Evolutionary conservation across 768 basidiomycete species (phyloP).

Genomic region (Dentipellis sp.): DNA sequence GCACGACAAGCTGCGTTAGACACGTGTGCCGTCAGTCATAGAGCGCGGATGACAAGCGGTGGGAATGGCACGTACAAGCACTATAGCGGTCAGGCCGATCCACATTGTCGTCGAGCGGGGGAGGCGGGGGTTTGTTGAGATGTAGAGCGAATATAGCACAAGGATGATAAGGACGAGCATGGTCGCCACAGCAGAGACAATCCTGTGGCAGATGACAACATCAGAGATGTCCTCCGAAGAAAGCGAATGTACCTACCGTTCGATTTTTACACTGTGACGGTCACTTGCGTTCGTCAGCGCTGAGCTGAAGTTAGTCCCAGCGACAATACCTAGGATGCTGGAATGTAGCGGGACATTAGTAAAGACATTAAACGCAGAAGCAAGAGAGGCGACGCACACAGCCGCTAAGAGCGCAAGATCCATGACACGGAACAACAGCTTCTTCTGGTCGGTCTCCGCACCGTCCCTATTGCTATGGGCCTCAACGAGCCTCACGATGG

Average conservation of each 20-base stretch:
- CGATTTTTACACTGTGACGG: too few species aligned
- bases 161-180: not conserved
- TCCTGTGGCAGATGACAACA: not conserved
- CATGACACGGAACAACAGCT: not conserved
- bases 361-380: not conserved
- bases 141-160: not conserved
- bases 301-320: not conserved
- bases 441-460: not conserved
- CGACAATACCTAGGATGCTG: not conserved
- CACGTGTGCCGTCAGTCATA: not conserved
- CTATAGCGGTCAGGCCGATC: not conserved
- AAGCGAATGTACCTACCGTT: too few species aligned
- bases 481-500: not conserved
- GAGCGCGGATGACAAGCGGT: not conserved
- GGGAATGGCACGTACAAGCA: not conserved
- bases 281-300: not conserved
- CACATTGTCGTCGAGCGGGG: not conserved
- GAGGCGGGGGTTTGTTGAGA: not conserved
- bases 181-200: not conserved
- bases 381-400: not conserved
- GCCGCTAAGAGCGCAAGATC: not conserved
- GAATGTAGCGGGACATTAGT: not conserved
- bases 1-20: not conserved
- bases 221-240: too few species aligned
- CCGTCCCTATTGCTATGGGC: not conserved